phyloP scores from a whole-genome alignment of 2,329 filamentous ascomycete species.

The Beauveria sp. region DNA sequence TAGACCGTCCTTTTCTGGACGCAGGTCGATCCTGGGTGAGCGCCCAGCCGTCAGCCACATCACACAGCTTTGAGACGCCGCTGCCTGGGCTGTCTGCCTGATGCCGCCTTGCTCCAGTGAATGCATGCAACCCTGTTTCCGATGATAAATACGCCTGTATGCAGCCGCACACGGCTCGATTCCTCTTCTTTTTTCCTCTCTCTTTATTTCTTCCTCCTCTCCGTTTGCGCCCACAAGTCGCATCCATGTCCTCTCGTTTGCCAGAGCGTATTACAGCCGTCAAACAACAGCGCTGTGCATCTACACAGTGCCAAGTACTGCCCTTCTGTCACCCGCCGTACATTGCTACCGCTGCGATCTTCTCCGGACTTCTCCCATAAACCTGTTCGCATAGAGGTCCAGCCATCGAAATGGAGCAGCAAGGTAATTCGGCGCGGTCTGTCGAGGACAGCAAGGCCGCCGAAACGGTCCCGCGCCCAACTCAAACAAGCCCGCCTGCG shows the following conservation, averaged over 20 bases:
- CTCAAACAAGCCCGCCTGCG: neutral
- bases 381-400: neutral
- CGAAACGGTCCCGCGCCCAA: neutral
- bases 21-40: constrained; percentile 3
- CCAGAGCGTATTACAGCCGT: neutral
- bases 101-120: constrained; percentile 5
- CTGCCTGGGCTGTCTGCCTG: constrained; percentile 10
- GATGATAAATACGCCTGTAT: constrained; percentile 7
- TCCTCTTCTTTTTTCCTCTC: neutral
- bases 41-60: constrained; percentile 8
- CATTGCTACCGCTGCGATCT: neutral
- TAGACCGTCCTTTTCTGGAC: neutral
- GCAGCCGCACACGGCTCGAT: neutral
- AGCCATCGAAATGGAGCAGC: constrained; percentile 1
- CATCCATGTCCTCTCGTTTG: neutral
- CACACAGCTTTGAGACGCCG: constrained; percentile 3
- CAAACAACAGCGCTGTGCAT: neutral
- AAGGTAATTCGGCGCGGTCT: neutral
- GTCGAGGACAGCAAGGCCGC: neutral
- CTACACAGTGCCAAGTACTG: neutral
- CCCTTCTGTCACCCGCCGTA: neutral
- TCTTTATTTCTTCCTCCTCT: neutral
- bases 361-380: neutral
- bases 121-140: constrained; percentile 1
- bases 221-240: no score